Conservation (phyloP, 306 rosid genomes). For the barrel medic (Medicago truncatula) region DNA sequence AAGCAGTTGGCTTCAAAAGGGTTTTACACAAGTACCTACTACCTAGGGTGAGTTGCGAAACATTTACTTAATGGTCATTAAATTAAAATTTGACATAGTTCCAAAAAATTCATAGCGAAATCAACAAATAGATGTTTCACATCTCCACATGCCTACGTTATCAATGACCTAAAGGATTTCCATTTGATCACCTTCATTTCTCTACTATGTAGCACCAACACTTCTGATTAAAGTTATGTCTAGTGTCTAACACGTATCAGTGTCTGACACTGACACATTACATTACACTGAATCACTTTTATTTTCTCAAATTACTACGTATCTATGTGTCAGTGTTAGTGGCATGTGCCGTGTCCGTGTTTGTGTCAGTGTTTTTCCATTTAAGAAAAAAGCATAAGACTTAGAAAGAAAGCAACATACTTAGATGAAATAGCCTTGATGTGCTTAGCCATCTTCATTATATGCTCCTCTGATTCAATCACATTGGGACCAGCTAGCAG, state of each 20-base stretch:
- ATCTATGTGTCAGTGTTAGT: too few species aligned
- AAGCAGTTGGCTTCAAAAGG: neutral
- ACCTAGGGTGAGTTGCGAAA: slow-evolving; percentile 1
- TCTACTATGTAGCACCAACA: neutral
- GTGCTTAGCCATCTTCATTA: slow-evolving; percentile 79
- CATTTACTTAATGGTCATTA: neutral
- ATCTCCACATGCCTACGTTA: neutral
- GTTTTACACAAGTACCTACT: neutral
- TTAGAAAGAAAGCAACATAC: slow-evolving; percentile 50
- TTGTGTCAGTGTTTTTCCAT: neutral
- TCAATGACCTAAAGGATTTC: neutral
- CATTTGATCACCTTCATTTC: slow-evolving; percentile 16
- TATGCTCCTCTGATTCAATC: slow-evolving; percentile 91
- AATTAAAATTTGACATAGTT: neutral
- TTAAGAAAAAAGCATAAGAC: neutral
- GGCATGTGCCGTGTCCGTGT: too few species aligned
- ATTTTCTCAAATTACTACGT: too few species aligned
- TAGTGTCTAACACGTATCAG: too few species aligned
- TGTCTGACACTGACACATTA: too few species aligned
- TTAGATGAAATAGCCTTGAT: slow-evolving; percentile 69
- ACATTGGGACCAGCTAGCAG: slow-evolving; percentile 94
- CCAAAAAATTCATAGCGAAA: neutral
- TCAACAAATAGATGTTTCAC: slow-evolving; percentile 9
- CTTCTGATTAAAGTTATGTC: too few species aligned
- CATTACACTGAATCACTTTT: too few species aligned